phyloP scores from a whole-genome alignment of 2,329 filamentous ascomycete genomes.

The Neofusicoccum ribis region DNA sequence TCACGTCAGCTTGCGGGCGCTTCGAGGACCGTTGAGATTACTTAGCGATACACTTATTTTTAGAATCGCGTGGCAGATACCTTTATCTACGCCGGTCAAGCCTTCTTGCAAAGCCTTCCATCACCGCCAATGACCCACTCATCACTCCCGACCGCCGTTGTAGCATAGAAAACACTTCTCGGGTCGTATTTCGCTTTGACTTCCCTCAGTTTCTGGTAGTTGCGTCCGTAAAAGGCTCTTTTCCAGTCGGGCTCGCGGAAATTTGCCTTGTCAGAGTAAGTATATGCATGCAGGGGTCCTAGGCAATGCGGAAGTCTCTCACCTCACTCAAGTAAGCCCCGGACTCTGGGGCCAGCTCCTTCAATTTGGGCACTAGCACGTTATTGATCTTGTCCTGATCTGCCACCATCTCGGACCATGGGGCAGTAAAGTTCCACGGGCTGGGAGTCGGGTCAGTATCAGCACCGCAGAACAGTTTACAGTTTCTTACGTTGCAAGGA shows the following conservation, averaged over 20 bases:
- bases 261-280: conserved; percentile 22
- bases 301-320: not conserved
- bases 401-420: conserved; percentile 23
- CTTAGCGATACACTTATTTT: no score
- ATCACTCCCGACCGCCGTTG: conserved; percentile 29
- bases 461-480: not conserved
- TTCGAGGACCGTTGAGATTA: no score
- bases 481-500: not conserved
- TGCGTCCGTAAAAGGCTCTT: conserved; percentile 28
- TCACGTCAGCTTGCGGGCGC: no score
- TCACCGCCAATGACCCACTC: conserved; percentile 25
- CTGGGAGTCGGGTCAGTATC: not conserved
- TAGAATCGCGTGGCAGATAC: no score
- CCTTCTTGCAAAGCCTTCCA: conserved; percentile 22
- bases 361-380: conserved; percentile 14
- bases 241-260: conserved; percentile 30
- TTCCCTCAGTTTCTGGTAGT: conserved; percentile 24
- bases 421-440: not conserved
- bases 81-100: no score
- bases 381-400: not conserved
- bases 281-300: no score
- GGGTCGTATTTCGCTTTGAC: conserved; percentile 30
- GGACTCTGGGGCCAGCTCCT: conserved; percentile 23
- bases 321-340: conserved; percentile 26
- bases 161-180: conserved; percentile 25